A percentile compares a stretch with the other conserved stretches of the same genome.
Evolutionary conservation across 148 eudicot genomes (phyloP).

Genomic region (Fagopyrum homotropicum): DNA sequence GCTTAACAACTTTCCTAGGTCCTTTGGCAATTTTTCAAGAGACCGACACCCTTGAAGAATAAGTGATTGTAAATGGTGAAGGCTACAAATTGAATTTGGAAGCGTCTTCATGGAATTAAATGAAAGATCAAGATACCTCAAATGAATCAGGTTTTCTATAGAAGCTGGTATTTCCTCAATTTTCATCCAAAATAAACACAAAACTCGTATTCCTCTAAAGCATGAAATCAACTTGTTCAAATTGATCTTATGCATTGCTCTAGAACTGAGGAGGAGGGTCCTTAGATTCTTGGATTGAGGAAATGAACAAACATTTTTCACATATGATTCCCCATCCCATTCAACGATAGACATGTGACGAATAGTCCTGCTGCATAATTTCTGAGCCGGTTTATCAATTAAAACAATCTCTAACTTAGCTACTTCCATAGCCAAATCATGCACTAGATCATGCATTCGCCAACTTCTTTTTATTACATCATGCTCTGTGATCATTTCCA

Average conservation of each 20-base stretch:
- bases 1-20: slow-evolving; percentile 1
- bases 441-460: slow-evolving; percentile 21
- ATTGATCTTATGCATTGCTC: background rate
- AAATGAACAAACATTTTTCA: background rate
- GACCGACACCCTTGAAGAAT: background rate
- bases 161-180: slow-evolving; percentile 11
- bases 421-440: slow-evolving; percentile 18
- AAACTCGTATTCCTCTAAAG: slow-evolving; percentile 12
- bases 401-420: slow-evolving; percentile 5
- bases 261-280: background rate
- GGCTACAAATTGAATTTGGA: slow-evolving; percentile 15
- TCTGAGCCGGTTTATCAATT: background rate
- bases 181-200: slow-evolving; percentile 1
- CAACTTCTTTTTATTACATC: background rate
- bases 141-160: slow-evolving; percentile 15
- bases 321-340: background rate
- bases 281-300: background rate
- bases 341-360: background rate
- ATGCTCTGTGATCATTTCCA: background rate
- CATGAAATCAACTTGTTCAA: background rate
- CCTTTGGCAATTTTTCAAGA: slow-evolving; percentile 13
- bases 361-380: background rate
- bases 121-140: slow-evolving; percentile 24
- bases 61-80: slow-evolving; percentile 20
- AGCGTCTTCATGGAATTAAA: background rate